A percentile compares a stretch with the other conserved stretches of the same genome.
Evolutionary conservation across 2,329 filamentous ascomycete species (phyloP).

Genomic region (Trichophyton simii): DNA sequence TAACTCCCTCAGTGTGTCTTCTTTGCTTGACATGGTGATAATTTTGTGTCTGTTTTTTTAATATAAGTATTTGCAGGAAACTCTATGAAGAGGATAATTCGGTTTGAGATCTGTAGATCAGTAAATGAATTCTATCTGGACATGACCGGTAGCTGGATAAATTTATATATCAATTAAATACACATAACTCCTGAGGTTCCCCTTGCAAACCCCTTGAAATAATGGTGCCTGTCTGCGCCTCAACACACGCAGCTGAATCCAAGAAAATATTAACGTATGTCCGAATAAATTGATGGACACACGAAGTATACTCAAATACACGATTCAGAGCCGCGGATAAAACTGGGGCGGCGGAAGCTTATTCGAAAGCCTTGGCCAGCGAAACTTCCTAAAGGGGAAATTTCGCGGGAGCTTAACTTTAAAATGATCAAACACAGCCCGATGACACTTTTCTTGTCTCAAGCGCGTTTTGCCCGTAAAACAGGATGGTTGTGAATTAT

Average conservation of each 20-base stretch:
- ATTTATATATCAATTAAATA: neutral
- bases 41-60: neutral
- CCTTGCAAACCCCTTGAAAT: neutral
- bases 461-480: neutral
- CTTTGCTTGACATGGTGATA: neutral
- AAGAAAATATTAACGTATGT: neutral
- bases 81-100: too few species aligned
- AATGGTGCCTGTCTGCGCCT: neutral
- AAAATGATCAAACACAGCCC: neutral
- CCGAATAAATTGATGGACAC: neutral
- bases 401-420: constrained; percentile 1
- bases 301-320: neutral
- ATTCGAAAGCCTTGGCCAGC: neutral
- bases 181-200: neutral
- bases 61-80: neutral
- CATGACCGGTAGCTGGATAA: neutral
- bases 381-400: neutral
- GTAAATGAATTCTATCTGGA: neutral
- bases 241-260: neutral
- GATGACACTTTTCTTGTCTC: neutral
- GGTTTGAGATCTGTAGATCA: neutral
- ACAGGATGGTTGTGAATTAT: neutral
- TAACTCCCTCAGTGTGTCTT: neutral
- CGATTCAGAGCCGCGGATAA: neutral
- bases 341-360: neutral